phyloP scores from a whole-genome alignment of 345 rosid genomes.

The Eucalyptus lansdowneana region DNA sequence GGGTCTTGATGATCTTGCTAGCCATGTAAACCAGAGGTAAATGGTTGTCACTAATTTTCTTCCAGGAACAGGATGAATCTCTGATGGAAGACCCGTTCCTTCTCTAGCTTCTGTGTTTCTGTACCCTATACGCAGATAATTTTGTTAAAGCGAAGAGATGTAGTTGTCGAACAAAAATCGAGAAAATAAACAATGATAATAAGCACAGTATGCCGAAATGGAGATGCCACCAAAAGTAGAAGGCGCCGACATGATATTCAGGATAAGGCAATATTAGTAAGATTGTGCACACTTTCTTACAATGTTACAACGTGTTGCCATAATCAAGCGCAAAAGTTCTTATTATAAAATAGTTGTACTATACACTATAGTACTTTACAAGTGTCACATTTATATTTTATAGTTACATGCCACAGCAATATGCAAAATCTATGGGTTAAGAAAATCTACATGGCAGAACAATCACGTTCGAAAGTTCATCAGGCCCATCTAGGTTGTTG shows the following conservation, averaged over 20 bases:
- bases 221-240: background rate
- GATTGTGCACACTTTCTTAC: background rate
- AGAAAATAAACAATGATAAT: background rate
- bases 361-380: background rate
- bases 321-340: background rate
- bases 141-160: background rate
- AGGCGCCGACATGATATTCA: background rate
- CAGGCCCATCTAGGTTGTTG: background rate
- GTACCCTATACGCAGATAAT: background rate
- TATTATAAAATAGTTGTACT: background rate
- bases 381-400: background rate
- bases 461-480: background rate
- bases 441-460: background rate
- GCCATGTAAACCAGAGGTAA: constrained; percentile 44
- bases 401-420: background rate
- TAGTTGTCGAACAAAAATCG: background rate
- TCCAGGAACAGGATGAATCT: background rate
- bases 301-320: background rate
- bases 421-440: background rate
- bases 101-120: background rate
- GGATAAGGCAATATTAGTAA: background rate
- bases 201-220: background rate
- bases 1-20: constrained; percentile 82
- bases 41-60: background rate
- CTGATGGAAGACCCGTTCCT: background rate